phyloP scores from a whole-genome alignment of 345 rosid species.

The Arabis hirsuta region DNA sequence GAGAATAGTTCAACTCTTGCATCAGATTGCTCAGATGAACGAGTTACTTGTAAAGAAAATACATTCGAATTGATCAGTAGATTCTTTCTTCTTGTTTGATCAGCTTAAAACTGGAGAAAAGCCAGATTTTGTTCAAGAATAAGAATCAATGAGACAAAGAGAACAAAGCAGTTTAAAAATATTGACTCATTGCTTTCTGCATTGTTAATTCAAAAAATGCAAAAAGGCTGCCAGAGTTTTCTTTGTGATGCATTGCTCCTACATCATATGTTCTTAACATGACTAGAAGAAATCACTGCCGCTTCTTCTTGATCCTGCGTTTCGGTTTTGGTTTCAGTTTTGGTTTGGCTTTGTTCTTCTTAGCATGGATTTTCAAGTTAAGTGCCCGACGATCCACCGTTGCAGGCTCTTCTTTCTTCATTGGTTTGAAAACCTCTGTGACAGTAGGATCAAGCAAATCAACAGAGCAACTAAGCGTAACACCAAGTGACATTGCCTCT shows the following conservation, averaged over 20 bases:
- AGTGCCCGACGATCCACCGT: constrained; percentile 42
- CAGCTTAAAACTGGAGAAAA: neutral
- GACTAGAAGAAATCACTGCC: constrained; percentile 8
- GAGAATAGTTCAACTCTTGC: constrained; percentile 53
- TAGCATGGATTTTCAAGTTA: constrained; percentile 39
- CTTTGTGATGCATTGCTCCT: constrained; percentile 5
- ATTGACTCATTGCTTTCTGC: constrained; percentile 6
- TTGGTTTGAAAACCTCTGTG: constrained; percentile 65
- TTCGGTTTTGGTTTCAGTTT: constrained; percentile 38
- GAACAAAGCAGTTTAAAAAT: neutral
- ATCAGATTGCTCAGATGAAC: constrained; percentile 58
- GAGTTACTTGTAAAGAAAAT: constrained; percentile 45
- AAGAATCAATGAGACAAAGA: neutral
- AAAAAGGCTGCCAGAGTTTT: neutral
- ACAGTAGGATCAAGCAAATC: constrained; percentile 62
- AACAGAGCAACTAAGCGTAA: constrained; percentile 50
- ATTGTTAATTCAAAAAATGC: neutral
- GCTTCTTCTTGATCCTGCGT: constrained; percentile 29
- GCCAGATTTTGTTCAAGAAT: neutral
- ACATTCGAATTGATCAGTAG: constrained; percentile 25
- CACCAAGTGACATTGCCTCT: constrained; percentile 58
- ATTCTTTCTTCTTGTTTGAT: neutral
- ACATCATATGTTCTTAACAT: constrained; percentile 18
- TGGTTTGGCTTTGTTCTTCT: constrained; percentile 37
- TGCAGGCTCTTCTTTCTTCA: constrained; percentile 48